A percentile compares a stretch with the other conserved stretches of the same genome.
Evolutionary conservation across 2,329 filamentous ascomycete species (phyloP).

Genomic region (Sphaerulina populicola): DNA sequence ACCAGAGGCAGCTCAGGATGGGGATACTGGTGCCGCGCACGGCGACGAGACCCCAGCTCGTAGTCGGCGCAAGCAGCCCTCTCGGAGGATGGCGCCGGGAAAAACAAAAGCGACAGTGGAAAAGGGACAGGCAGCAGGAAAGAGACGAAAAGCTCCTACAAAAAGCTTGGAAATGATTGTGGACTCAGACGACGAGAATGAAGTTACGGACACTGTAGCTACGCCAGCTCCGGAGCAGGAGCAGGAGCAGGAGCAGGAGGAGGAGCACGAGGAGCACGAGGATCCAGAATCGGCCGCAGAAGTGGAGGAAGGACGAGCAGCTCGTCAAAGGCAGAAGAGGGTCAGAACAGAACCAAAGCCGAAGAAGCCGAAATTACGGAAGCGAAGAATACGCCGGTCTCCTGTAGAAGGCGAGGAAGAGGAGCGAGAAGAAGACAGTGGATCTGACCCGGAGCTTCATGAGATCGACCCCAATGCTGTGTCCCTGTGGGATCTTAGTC

Average conservation of each 20-base stretch:
- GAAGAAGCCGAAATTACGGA: slow-evolving; percentile 7
- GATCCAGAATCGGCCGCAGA: slow-evolving; percentile 1
- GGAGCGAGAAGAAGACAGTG: slow-evolving; percentile 18
- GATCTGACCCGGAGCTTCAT: slow-evolving; percentile 30
- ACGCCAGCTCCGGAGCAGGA: neutral
- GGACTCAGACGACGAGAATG: slow-evolving; percentile 19
- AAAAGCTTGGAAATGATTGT: slow-evolving; percentile 16
- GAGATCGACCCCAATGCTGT: slow-evolving; percentile 56
- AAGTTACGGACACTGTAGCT: neutral
- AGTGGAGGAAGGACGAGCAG: slow-evolving; percentile 1
- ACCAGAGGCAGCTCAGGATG: slow-evolving; percentile 6
- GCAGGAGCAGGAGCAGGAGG: neutral
- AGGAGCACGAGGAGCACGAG: neutral
- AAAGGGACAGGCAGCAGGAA: slow-evolving; percentile 4
- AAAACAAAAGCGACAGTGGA: slow-evolving; percentile 3
- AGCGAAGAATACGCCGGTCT: neutral
- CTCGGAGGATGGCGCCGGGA: slow-evolving; percentile 2
- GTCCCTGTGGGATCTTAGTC: slow-evolving; percentile 65
- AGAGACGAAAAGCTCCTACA: slow-evolving; percentile 9
- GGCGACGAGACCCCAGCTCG: slow-evolving; percentile 3
- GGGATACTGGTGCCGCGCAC: neutral
- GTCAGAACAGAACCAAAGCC: slow-evolving; percentile 10
- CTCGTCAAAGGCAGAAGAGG: slow-evolving; percentile 14
- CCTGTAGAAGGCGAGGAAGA: slow-evolving; percentile 8
- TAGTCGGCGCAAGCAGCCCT: slow-evolving; percentile 6